Evolutionary conservation across 2,329 filamentous ascomycete species (phyloP), one percentile per base, ranked within the genome.

Genomic region (Penicillium sp.): DNA sequence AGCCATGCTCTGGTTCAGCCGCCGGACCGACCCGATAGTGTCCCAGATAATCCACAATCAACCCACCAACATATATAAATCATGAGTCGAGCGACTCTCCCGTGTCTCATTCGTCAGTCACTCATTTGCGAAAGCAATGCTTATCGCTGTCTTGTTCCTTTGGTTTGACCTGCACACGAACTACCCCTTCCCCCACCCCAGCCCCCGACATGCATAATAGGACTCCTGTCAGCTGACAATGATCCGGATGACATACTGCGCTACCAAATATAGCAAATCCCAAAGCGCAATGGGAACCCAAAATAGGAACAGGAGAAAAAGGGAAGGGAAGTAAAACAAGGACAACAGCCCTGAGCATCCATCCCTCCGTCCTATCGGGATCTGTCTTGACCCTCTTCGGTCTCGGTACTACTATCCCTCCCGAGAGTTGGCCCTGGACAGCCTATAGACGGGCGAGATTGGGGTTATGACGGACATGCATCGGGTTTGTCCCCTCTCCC

Each of bases 381-480:
- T 37, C 5, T 37, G 38, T 19, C 19, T 42, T n/a, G 38, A 10
- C 22, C 22, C 40, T 43, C 13, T 38, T 55, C 28, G 48, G 48
- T 52, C 26, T 57, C 62, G 57, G 59, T 52, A 38, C 40, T n/a
- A 62, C 51, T 48, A 38, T 64, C 62, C 49, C 48, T 53, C 56
- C 59, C 56, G 59, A 35, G 46, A 25, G 51, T 26, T 49, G 28
- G 37, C 10, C 35, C 35, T 5, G 4, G 11, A 1, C 35, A 37
- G 4, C 30, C 30, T 33, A 45, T 16, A 22, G 33, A 30, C 26
- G 42, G 35, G 33, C 28, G n/a, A 45, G 33, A 66, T 64, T 66
- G 59, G 33, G 35, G 61, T 66, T 66, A 54, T 25, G 58, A 57
- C 64, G 58, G 64, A 6, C 35, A 30, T 30, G 7, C 28, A 30